These are phyloP conservation scores for Tulasnella sp. DNA, from an alignment of 768 basidiomycete species.

Conservation along the genomic window DNA sequence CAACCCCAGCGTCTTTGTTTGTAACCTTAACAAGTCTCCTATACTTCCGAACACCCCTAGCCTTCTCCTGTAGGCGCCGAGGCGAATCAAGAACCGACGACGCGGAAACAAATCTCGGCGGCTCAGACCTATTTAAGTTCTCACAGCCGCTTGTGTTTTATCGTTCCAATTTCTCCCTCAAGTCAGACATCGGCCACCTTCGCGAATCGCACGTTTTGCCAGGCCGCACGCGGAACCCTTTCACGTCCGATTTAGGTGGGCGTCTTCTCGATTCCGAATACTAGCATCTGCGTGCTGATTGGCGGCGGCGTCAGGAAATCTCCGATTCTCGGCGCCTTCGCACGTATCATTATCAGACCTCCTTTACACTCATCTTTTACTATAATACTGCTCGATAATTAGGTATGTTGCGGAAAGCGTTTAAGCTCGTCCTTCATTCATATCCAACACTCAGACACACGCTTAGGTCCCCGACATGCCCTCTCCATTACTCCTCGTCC, in stretches of 20 bases:
- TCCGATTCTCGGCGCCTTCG: background rate
- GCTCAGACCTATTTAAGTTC: background rate
- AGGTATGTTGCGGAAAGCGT: background rate
- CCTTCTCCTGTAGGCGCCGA: background rate
- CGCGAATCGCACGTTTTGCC: background rate
- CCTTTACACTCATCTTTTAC: background rate
- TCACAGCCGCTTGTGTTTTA: no score
- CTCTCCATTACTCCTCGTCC: background rate
- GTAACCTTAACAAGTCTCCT: background rate
- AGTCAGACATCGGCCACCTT: background rate
- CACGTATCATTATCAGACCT: background rate
- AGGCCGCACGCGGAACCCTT: background rate
- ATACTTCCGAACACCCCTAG: background rate
- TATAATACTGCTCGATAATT: background rate
- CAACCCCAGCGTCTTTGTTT: background rate
- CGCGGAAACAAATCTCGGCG: background rate
- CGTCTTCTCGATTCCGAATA: background rate
- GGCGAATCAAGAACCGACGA: background rate
- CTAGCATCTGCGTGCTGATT: background rate
- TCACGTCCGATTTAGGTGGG: background rate
- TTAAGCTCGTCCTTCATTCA: background rate
- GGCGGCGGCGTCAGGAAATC: background rate
- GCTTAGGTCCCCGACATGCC: background rate
- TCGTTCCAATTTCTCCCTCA: background rate
- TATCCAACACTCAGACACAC: background rate